Evolutionary conservation across 148 eudicot genomes (phyloP), one percentile per base, ranked within the genome.

Genomic region (Euryodendron excelsum): DNA sequence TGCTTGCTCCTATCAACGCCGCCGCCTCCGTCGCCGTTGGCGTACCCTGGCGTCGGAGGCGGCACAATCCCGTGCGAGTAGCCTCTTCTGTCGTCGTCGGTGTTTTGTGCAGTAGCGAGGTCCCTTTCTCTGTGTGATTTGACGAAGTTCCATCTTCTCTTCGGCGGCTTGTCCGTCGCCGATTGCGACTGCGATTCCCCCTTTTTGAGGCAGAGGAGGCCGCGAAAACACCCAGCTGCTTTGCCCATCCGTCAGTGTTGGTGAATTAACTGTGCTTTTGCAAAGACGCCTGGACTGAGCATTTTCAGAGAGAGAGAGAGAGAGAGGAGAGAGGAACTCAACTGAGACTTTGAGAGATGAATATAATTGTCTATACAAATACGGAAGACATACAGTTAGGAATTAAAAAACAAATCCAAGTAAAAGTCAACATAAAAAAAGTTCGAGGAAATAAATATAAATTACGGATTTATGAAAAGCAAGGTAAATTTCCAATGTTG

Each of bases 181-280:
- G 84, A 77, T 63, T 72, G 79, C 5, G 84, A 82, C 44, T 21
- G 72, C 3, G 77, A 50, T 0, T 85, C 72, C 74, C 81, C 52
- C 48, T 76, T 81, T 50, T 82, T 85, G 17, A 91, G 44, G 58
- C 92, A 87, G 17, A 91, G 48, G 28, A 93, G 80, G 34, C 41
- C 80, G 17, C 87, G 85, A 82, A 93, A 86, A 92, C 95, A 91
- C 68, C 86, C 66, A 0, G 92, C 63, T 30, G 93, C 90, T 84
- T 89, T 91, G 67, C 95, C 98, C 98, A 93, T 91, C 23, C 31
- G 34, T 33, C 25, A 72, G 48, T 50, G 47, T 34, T 25, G 33
- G 17, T n/a, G 28, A 45, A 3, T 25, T 44, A 17, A 69, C 18
- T 0, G 33, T 20, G 15, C 3, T 10, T n/a, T 12, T 21, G 72